Evolutionary conservation across 345 rosid species (phyloP).

Genomic region (Eucalyptus marginata): DNA sequence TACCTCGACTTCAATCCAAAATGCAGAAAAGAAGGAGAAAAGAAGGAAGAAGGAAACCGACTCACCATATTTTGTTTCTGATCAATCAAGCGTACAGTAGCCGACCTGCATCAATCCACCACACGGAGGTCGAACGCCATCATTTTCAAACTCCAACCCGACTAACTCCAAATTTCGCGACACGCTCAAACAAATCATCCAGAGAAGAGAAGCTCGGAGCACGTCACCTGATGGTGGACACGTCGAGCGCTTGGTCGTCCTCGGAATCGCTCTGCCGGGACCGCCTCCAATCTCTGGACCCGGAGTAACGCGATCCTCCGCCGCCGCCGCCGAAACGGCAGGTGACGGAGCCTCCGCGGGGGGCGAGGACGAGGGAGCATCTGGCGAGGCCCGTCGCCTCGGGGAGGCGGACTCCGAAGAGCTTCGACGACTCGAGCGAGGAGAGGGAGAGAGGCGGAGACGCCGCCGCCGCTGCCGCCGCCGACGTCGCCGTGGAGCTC

Average conservation of each 20-base stretch:
- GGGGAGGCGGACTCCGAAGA: slow-evolving; percentile 31
- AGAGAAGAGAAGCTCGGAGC: background rate
- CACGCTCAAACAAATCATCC: background rate
- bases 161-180: background rate
- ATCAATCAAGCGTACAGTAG: slow-evolving; percentile 73
- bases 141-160: background rate
- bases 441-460: background rate
- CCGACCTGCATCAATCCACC: slow-evolving; percentile 33
- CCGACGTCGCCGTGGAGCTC: slow-evolving; percentile 8
- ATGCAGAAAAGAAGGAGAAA: background rate
- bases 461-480: slow-evolving; percentile 7
- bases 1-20: background rate
- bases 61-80: slow-evolving; percentile 75
- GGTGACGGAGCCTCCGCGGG: slow-evolving; percentile 10
- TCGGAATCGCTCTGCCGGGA: slow-evolving; percentile 35
- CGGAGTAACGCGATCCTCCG: slow-evolving; percentile 23
- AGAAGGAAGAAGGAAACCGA: background rate
- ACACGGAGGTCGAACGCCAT: background rate
- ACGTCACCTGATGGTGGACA: slow-evolving; percentile 46
- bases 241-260: slow-evolving; percentile 52
- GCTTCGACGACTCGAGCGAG: slow-evolving; percentile 36
- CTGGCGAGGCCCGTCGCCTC: background rate
- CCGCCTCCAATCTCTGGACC: slow-evolving; percentile 11
- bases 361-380: background rate
- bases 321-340: slow-evolving; percentile 36